These are phyloP conservation scores for Candida vartiovaarae DNA, from an alignment of 805 yeast species.

Conservation along the genomic window DNA sequence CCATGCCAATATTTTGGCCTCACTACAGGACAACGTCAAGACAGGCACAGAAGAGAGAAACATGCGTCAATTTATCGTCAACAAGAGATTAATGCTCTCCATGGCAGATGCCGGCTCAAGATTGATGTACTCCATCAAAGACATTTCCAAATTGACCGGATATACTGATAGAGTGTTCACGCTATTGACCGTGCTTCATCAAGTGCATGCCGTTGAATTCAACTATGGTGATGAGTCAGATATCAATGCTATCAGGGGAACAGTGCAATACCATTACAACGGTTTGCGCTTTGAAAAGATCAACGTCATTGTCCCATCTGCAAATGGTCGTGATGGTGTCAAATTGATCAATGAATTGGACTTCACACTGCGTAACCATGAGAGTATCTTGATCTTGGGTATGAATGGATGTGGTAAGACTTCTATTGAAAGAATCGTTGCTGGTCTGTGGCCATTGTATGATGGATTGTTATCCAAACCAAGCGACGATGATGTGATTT, in stretches of 20 bases:
- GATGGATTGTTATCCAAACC: constrained; percentile 80
- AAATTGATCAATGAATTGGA: constrained; percentile 54
- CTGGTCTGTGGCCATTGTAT: constrained; percentile 90
- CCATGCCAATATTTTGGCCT: constrained; percentile 78
- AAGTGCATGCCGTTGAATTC: constrained; percentile 58
- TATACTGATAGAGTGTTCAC: constrained; percentile 81
- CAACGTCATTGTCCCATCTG: constrained; percentile 73
- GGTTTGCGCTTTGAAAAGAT: constrained; percentile 82
- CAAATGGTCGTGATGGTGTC: constrained; percentile 52
- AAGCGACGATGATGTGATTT: constrained; percentile 57
- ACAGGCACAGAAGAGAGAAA: constrained; percentile 39
- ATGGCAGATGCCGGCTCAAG: constrained; percentile 94
- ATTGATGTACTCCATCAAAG: constrained; percentile 90
- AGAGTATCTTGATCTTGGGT: constrained; percentile 75
- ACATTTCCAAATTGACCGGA: constrained; percentile 84
- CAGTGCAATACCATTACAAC: constrained; percentile 66
- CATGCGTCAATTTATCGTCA: constrained; percentile 84
- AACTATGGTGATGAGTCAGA: constrained; percentile 32
- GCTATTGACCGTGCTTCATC: constrained; percentile 68
- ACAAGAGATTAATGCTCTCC: constrained; percentile 83
- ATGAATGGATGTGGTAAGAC: constrained; percentile 90
- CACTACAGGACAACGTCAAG: constrained; percentile 24
- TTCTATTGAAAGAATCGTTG: constrained; percentile 73
- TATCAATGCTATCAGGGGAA: constrained; percentile 61
- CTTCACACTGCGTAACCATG: constrained; percentile 42